Conservation (phyloP, 2,329 filamentous ascomycete species). For the Fusarium sp. region DNA sequence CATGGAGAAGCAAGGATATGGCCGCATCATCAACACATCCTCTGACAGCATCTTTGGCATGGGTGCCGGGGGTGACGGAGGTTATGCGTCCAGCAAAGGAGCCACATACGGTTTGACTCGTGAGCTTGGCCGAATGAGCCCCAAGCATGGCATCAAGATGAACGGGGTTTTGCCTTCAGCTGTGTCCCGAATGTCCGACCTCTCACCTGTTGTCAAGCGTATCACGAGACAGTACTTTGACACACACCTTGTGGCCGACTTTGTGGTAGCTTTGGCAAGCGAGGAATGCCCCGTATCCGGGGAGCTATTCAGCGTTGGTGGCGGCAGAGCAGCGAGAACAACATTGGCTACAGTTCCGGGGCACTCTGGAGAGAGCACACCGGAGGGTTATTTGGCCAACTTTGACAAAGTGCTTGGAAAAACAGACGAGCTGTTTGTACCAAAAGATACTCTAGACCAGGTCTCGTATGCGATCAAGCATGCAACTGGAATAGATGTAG, state of each 20-base stretch:
- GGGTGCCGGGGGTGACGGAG: conserved; percentile 37
- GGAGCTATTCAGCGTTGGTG: conserved; percentile 30
- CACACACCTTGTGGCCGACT: conserved; percentile 17
- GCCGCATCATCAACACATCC: conserved; percentile 19
- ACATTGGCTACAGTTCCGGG: conserved; percentile 40
- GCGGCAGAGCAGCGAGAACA: conserved; percentile 31
- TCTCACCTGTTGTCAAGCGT: conserved; percentile 33
- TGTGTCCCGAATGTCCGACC: conserved; percentile 39
- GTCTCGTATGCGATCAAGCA: conserved; percentile 29
- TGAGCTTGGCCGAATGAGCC: conserved; percentile 30
- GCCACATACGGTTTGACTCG: conserved; percentile 24
- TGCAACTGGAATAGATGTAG: conserved; percentile 22
- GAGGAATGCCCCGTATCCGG: conserved; percentile 42
- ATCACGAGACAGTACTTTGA: conserved; percentile 38
- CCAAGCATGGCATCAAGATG: conserved; percentile 33
- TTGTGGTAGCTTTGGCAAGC: conserved; percentile 31
- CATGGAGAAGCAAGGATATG: conserved; percentile 32
- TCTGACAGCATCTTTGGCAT: conserved; percentile 40
- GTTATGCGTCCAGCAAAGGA: conserved; percentile 31
- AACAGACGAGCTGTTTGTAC: conserved; percentile 33
- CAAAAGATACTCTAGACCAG: conserved; percentile 35
- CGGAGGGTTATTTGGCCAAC: conserved; percentile 35
- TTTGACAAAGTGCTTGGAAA: conserved; percentile 35
- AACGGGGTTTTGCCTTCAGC: conserved; percentile 39
- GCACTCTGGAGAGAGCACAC: conserved; percentile 17